These are phyloP conservation scores for Rhytidiadelphus loreus DNA, from an alignment of 225 moss, liverwort and hornwort species.

Conservation along the genomic window DNA sequence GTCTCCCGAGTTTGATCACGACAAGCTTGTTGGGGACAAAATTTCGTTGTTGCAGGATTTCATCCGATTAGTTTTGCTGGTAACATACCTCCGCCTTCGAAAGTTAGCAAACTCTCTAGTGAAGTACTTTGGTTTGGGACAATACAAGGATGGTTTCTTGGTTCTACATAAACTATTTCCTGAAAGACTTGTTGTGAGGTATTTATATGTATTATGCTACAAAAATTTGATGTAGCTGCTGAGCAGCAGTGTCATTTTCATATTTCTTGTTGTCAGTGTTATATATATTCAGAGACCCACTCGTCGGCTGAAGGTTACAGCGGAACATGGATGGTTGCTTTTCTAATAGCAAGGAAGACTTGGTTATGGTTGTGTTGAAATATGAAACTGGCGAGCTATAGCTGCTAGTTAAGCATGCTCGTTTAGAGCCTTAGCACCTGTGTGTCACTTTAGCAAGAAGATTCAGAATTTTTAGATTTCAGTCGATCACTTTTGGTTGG, in stretches of 20 bases:
- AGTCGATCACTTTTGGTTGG: not conserved
- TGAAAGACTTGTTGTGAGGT: not conserved
- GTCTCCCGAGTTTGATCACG: slow-evolving; percentile 4
- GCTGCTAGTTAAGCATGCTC: not conserved
- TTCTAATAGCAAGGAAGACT: not conserved
- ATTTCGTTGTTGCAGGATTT: slow-evolving; percentile 84
- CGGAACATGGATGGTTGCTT: not conserved
- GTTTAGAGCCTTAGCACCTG: not conserved
- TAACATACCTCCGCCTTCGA: slow-evolving; percentile 9
- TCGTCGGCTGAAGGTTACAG: not conserved
- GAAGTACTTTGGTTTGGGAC: not conserved
- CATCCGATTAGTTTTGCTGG: slow-evolving; percentile 77
- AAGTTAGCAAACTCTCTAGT: not conserved
- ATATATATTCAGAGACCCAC: not conserved
- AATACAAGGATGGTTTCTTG: not conserved
- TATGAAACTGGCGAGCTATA: not conserved
- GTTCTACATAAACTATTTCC: not conserved
- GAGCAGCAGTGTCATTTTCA: not conserved
- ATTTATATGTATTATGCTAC: not conserved
- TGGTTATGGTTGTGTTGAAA: not conserved
- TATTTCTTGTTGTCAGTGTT: not conserved
- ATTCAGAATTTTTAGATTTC: not conserved
- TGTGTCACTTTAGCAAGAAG: not conserved
- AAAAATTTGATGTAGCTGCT: not conserved
- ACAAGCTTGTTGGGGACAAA: slow-evolving; percentile 14